phyloP scores from a whole-genome alignment of 768 basidiomycete genomes.

The Leccinum variicolor region DNA sequence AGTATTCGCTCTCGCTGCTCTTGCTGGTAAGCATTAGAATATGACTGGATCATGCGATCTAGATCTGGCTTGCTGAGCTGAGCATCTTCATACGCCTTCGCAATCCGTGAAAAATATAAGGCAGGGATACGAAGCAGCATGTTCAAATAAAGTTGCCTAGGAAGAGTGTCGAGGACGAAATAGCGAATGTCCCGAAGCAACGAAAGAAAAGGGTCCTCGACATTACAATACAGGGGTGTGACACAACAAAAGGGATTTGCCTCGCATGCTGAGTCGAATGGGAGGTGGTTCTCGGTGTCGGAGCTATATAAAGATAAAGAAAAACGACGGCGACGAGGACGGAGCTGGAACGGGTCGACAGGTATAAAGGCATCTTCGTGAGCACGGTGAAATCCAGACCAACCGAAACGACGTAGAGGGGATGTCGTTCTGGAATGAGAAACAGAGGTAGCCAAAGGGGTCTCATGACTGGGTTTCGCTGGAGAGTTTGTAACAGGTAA shows the following conservation, averaged over 20 bases:
- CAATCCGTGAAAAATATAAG: slow-evolving; percentile 76
- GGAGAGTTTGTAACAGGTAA: slow-evolving; percentile 1
- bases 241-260: slow-evolving; percentile 23
- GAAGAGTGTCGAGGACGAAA: slow-evolving; percentile 36
- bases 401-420: slow-evolving; percentile 57
- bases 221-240: slow-evolving; percentile 12
- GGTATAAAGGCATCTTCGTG: slow-evolving; percentile 57
- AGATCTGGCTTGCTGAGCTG: slow-evolving; percentile 76
- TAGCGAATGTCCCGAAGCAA: slow-evolving; percentile 20
- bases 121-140: slow-evolving; percentile 68
- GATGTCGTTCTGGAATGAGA: slow-evolving; percentile 46
- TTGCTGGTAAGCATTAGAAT: slow-evolving; percentile 20
- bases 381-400: slow-evolving; percentile 49
- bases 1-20: slow-evolving; percentile 12
- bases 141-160: slow-evolving; percentile 43
- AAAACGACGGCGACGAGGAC: slow-evolving; percentile 17
- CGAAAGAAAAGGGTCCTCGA: slow-evolving; percentile 10
- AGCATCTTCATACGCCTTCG: slow-evolving; percentile 72
- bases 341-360: slow-evolving; percentile 48
- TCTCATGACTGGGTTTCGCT: slow-evolving; percentile 24
- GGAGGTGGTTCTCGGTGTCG: slow-evolving; percentile 16
- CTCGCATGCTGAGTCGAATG: slow-evolving; percentile 22
- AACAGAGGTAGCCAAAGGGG: slow-evolving; percentile 27
- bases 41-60: slow-evolving; percentile 43
- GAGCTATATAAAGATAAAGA: slow-evolving; percentile 22